Evolutionary conservation across 2,329 filamentous ascomycete genomes (phyloP), one percentile per base, ranked within the genome.

Genomic region (Penicillium sp.): DNA sequence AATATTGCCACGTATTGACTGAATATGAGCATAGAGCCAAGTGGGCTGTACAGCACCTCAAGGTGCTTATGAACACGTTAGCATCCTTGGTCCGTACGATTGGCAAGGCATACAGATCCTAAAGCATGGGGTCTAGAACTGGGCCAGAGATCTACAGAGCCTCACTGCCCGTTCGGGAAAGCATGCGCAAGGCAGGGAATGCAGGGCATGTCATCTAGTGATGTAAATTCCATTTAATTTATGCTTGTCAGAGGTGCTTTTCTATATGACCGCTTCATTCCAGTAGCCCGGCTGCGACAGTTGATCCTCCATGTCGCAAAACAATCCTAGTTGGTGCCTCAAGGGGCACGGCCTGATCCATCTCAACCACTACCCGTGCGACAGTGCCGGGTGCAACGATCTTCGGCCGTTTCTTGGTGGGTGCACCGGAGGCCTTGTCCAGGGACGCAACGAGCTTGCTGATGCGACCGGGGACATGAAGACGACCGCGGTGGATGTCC

Each of bases 261-360:
- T 40, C 45, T 25, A 47, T 14, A 33, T 33, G 18, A 56, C 50
- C 33, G 31, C 13, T 44, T 46, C 54, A 65, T 50, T 96, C 92
- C 62, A 97, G 73, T 57, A 96, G 74, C 2, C 94, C 94, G 33
- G 92, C 91, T 10, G 90, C 94, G 53, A 97, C 81, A 1, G 94
- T 97, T 61, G 87, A 83, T 1, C 94, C 94, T 46, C 85, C 84
- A 58, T 85, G 85, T 54, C 94, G 80, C 46, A 99, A 73, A 25
- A 97, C 89, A 40, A 99, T 84, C 60, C 90, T 81, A 58, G 87
- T 86, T 0, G 89, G 89, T 14, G 81, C 80, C 71, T 96, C 94
- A 42, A 97, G 71, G 14, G 94, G 91, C 47, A 94, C 82, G 57
- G 85, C 86, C 20, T 79, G 76, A 44, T 86, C 84, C 64, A 96